These are phyloP conservation scores for Candida peoriensis DNA, from an alignment of 805 yeast species.

Conservation along the genomic window DNA sequence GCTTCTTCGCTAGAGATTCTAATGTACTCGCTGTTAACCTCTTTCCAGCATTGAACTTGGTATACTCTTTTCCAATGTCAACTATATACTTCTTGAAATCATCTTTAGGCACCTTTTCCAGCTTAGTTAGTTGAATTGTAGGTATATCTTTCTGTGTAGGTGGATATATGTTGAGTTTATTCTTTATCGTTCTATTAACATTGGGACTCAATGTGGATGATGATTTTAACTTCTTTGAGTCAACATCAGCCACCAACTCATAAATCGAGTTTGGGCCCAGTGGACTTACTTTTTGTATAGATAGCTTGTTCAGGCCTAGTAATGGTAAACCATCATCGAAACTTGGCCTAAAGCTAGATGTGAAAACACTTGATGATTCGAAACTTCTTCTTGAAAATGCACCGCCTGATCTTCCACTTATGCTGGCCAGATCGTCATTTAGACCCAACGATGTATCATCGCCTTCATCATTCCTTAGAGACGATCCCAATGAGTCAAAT, in stretches of 20 bases:
- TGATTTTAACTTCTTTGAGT: conserved; percentile 32
- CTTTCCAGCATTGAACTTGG: conserved; percentile 37
- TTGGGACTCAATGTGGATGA: conserved; percentile 20
- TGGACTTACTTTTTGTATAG: conserved; percentile 41
- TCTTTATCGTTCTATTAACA: conserved; percentile 26
- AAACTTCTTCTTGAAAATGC: conserved; percentile 26
- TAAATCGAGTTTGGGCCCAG: conserved; percentile 73
- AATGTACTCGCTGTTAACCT: conserved; percentile 34
- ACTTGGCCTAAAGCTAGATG: conserved; percentile 26
- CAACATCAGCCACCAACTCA: conserved; percentile 64
- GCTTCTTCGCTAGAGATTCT: conserved; percentile 13
- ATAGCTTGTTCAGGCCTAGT: conserved; percentile 35
- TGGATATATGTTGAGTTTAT: conserved; percentile 44
- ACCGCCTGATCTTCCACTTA: conserved; percentile 15
- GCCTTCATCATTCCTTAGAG: neutral
- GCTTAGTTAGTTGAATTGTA: conserved; percentile 58
- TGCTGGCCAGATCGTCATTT: conserved; percentile 31
- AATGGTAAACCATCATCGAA: conserved; percentile 32
- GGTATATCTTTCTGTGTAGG: conserved; percentile 88
- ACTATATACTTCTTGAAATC: conserved; percentile 40
- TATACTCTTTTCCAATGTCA: conserved; percentile 40
- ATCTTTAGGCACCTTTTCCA: conserved; percentile 39
- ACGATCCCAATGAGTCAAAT: neutral
- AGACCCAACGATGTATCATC: conserved; percentile 21
- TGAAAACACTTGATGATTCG: conserved; percentile 26